Evolutionary conservation across 1,139 yeast species (phyloP), one percentile per base, ranked within the genome.

Genomic region (Blastobotrys arbuscula): DNA sequence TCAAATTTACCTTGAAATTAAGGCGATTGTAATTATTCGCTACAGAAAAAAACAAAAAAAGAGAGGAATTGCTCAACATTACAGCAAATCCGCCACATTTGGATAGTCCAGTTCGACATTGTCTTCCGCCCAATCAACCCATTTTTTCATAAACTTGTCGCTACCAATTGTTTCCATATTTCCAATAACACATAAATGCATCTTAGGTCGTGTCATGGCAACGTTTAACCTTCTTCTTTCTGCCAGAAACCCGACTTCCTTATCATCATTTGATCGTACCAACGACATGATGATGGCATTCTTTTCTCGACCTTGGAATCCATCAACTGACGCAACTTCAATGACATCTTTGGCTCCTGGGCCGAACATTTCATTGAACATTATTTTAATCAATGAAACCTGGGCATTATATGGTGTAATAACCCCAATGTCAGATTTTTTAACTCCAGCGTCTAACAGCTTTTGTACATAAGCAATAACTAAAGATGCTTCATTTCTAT

Each of bases 341-440:
- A 92, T 66, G 3, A 74, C 75, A 4, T 75, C 76, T 31, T 83
- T 82, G 8, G 23, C 28, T 10, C 18, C 42, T 2, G 18, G 15
- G 19, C 19, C 31, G 16, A 16, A 21, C 2, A 9, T 39, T n/a
- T n/a, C 20, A n/a, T 35, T 20, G 15, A 59, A 43, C 20, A 70
- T 57, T 47, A 72, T 75, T 51, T 81, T 80, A 30, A 90, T 58
- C 16, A 77, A 59, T 0, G 83, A 67, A 0, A 88, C 95, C 64
- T 90, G 97, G 0, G 96, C 96, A 58, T 79, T 82, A 64, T 90
- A 90, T 0, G 97, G 97, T 0, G 96, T 80, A 39, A 90, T 88
- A 0, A 90, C 70, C 13, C 97, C 97, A 53, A 90, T 86, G 47
- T 74, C 74, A 5, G 69, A 66, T 36, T 58, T 56, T 15, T 51